Evolutionary conservation across 768 basidiomycete genomes (phyloP), one percentile per base, ranked within the genome.

Genomic region (Fibroporia radiculosa): DNA sequence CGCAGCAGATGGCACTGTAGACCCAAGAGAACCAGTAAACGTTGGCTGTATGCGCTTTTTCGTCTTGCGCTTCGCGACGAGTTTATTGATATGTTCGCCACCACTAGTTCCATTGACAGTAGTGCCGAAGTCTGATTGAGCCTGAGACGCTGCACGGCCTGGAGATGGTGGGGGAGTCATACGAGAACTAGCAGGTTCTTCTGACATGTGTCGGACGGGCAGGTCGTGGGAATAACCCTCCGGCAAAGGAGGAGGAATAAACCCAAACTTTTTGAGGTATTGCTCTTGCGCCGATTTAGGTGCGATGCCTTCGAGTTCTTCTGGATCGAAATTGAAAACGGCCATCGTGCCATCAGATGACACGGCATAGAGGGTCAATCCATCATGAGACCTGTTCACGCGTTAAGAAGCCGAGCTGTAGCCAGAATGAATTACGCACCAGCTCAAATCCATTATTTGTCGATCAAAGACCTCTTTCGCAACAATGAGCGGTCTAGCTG

Each of bases 291-390:
- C 81, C 8, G 72, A 69, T 54, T 76, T 74, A 3, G 83, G 78
- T 2, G 86, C 82, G 28, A 91, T 83, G 26, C 89, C 89, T 58
- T 88, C 86, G 2, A 89, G 66, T 62, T 91, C 90, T 25, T 80
- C 77, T 1, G 77, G 59, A 32, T 86, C 82, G 55, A 98, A 98
- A 52, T 76, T 72, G 65, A 96, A 88, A 1, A 84, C 90, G 1
- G 82, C 90, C 44, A 98, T 80, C 0, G 93, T 93, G 1, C 96
- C 96, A 59, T 99, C 96, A 0, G 92, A 95, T 1, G 93, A 96
- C 48, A 88, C 91, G 0, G 92, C 93, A 54, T 95, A 98, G 0
- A 99, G 74, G 2, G 87, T 87, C 35, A 87, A 72, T 7, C 96
- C 96, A 58, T 98, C 93, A 63, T 77, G 79, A 7, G 93, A 93